These are phyloP conservation scores for Heliamphora exappendiculata DNA, from an alignment of 148 eudicot genomes.

Conservation along the genomic window DNA sequence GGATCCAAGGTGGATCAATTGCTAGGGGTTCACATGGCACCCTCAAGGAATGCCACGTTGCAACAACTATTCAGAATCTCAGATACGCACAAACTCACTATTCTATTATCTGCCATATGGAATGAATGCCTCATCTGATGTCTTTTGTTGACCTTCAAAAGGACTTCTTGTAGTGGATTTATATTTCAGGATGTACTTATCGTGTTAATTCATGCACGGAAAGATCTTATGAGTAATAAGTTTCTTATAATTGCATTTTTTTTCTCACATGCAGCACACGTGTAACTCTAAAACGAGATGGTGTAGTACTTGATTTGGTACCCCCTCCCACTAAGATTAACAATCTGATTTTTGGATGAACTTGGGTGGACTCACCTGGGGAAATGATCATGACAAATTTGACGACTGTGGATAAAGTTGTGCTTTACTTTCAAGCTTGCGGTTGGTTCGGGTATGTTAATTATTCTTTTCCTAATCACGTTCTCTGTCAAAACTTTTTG, in stretches of 20 bases:
- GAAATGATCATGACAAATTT: constrained; percentile 86
- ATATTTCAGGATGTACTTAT: background rate
- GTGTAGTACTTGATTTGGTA: constrained; percentile 81
- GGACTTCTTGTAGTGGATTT: background rate
- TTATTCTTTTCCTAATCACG: background rate
- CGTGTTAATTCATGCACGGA: background rate
- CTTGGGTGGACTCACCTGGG: constrained; percentile 97
- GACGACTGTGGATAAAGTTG: constrained; percentile 90
- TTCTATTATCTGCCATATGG: background rate
- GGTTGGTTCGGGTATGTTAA: constrained; percentile 94
- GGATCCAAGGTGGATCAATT: no score
- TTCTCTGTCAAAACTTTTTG: background rate
- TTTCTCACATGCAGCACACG: constrained; percentile 47
- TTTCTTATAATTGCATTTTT: background rate
- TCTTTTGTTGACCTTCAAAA: constrained; percentile 1
- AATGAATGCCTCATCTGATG: background rate
- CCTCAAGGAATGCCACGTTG: no score
- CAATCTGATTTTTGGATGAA: constrained; percentile 89
- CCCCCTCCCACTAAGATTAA: constrained; percentile 96
- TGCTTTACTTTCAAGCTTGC: constrained; percentile 91
- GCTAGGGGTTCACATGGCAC: no score
- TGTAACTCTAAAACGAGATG: constrained; percentile 66
- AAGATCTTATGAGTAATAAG: background rate
- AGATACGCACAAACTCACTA: background rate
- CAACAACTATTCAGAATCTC: no score